phyloP scores from a whole-genome alignment of 2,329 filamentous ascomycete genomes.

The Aplosporella prunicola region DNA sequence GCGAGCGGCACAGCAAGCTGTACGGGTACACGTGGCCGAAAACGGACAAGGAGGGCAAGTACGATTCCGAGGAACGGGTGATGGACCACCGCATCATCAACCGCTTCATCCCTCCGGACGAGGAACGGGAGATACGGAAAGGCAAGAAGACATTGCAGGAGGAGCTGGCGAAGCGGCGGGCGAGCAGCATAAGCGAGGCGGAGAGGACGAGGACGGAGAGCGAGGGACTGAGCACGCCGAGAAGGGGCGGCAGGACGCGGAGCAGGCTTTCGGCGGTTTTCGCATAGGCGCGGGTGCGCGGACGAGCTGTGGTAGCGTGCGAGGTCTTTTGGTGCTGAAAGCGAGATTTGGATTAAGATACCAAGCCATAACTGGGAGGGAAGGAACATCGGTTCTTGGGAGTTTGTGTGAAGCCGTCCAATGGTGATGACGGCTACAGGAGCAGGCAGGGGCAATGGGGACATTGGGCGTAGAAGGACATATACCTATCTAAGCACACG shows the following conservation, averaged over 20 bases:
- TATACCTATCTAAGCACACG: too few species aligned
- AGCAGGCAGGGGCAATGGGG: too few species aligned
- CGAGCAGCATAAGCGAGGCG: constrained; percentile 6
- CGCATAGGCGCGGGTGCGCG: too few species aligned
- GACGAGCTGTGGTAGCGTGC: constrained; percentile 3
- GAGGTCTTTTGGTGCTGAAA: background rate
- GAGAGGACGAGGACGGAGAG: constrained; percentile 1
- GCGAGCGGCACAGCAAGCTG: constrained; percentile 88
- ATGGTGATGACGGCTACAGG: too few species aligned
- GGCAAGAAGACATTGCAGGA: constrained; percentile 14
- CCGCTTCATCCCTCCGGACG: constrained; percentile 67
- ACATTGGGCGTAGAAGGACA: too few species aligned
- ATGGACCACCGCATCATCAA: constrained; percentile 83
- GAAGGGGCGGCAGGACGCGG: too few species aligned
- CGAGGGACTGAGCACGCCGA: too few species aligned
- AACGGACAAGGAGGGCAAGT: constrained; percentile 67
- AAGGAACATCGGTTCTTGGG: too few species aligned
- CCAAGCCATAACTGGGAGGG: too few species aligned
- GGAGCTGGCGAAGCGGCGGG: constrained; percentile 2
- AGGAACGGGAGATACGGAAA: constrained; percentile 34
- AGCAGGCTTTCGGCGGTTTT: too few species aligned
- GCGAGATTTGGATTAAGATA: too few species aligned
- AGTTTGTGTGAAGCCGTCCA: too few species aligned
- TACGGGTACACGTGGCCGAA: constrained; percentile 97
- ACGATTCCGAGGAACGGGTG: constrained; percentile 59